These are phyloP conservation scores for Periconia sp. DNA, from an alignment of 2,329 filamentous ascomycete species.

Conservation along the genomic window DNA sequence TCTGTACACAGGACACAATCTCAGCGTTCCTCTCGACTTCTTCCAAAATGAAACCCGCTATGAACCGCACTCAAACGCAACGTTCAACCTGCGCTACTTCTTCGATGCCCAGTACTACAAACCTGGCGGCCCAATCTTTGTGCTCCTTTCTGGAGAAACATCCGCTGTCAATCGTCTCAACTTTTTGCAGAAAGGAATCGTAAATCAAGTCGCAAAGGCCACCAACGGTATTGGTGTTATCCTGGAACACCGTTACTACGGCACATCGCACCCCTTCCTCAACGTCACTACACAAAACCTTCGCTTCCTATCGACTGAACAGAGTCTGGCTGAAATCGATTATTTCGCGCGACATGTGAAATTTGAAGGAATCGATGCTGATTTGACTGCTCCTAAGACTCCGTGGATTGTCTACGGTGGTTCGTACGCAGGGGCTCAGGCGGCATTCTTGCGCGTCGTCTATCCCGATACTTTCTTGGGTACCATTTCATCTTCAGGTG, in stretches of 20 bases:
- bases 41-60: conserved; percentile 80
- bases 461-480: conserved; percentile 81
- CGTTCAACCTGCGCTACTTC: conserved; percentile 77
- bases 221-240: conserved; percentile 73
- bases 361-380: conserved; percentile 67
- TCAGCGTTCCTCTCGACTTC: conserved; percentile 70
- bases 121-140: conserved; percentile 76
- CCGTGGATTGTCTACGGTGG: conserved; percentile 82
- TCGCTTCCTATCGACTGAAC: conserved; percentile 81
- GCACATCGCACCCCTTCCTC: conserved; percentile 68
- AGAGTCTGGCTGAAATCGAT: conserved; percentile 76
- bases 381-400: conserved; percentile 64
- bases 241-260: conserved; percentile 87
- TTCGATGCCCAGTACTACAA: conserved; percentile 77
- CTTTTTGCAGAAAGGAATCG: conserved; percentile 76
- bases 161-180: conserved; percentile 63
- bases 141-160: conserved; percentile 74
- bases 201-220: conserved; percentile 68
- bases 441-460: conserved; percentile 71
- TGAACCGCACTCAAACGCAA: conserved; percentile 70
- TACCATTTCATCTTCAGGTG: conserved; percentile 77
- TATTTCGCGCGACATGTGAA: conserved; percentile 76
- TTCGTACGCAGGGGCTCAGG: conserved; percentile 80
- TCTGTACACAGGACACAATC: conserved; percentile 53
- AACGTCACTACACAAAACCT: conserved; percentile 70